phyloP scores from a whole-genome alignment of 2,329 filamentous ascomycete species.

The Claviceps paspali region DNA sequence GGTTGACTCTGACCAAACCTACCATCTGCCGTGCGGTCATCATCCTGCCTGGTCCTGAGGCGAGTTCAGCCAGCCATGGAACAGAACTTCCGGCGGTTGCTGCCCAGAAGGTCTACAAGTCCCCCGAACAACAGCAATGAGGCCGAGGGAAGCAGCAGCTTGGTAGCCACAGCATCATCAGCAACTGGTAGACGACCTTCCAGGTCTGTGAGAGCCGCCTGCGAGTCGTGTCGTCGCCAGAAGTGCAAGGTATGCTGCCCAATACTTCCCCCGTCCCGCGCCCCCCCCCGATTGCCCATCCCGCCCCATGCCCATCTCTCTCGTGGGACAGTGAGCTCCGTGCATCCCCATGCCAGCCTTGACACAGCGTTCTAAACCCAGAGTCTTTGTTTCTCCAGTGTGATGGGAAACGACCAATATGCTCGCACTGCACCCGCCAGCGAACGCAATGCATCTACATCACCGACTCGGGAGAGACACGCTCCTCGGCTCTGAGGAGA shows the following conservation, averaged over 20 bases:
- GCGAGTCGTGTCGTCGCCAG: conserved; percentile 3
- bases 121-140: background rate
- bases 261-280: background rate
- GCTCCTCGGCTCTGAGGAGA: conserved; percentile 2
- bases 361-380: background rate
- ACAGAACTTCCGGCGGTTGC: background rate
- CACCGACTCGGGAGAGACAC: conserved; percentile 2
- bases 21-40: too few species aligned
- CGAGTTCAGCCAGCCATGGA: background rate
- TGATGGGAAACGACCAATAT: conserved; percentile 3
- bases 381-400: background rate
- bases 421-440: conserved; percentile 1
- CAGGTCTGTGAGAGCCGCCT: conserved; percentile 1
- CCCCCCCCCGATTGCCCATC: background rate
- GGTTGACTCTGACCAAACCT: background rate
- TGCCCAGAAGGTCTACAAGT: conserved; percentile 1
- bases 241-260: conserved; percentile 3
- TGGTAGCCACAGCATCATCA: background rate
- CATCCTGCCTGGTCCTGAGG: too few species aligned
- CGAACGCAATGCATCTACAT: background rate
- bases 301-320: too few species aligned
- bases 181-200: background rate
- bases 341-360: too few species aligned
- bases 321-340: background rate
- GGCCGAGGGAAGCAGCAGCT: background rate